Conservation (phyloP, 768 basidiomycete species). For the Auriscalpium vulgare region DNA sequence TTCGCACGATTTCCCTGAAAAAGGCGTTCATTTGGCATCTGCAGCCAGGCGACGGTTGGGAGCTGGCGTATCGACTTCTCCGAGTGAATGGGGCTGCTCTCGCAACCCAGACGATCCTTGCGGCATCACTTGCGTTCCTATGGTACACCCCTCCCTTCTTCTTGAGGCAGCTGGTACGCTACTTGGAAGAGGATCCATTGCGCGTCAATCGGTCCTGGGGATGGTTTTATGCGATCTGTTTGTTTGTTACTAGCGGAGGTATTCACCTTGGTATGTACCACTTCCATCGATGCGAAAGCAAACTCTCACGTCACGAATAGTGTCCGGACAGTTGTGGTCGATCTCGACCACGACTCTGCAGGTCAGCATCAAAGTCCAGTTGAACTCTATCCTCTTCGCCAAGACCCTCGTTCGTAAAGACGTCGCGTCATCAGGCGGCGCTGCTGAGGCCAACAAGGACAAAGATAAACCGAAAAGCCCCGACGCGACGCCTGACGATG, state of each 20-base stretch:
- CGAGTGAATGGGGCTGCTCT: slow-evolving; percentile 44
- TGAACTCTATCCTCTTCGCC: slow-evolving; percentile 78
- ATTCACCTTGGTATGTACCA: slow-evolving; percentile 33
- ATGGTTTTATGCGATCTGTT: slow-evolving; percentile 54
- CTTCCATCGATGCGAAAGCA: not conserved
- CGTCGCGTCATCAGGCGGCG: slow-evolving; percentile 53
- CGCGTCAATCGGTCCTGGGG: slow-evolving; percentile 60
- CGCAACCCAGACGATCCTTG: slow-evolving; percentile 37
- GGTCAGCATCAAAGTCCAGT: slow-evolving; percentile 61
- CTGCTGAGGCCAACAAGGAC: slow-evolving; percentile 14
- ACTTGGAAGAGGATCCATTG: slow-evolving; percentile 55
- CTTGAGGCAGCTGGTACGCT: slow-evolving; percentile 48
- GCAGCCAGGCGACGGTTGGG: slow-evolving; percentile 54
- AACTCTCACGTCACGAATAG: slow-evolving; percentile 23
- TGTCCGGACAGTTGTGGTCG: slow-evolving; percentile 65
- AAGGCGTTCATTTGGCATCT: slow-evolving; percentile 52
- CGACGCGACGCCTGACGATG: slow-evolving; percentile 11
- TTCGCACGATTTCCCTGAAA: slow-evolving; percentile 39
- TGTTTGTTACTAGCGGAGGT: slow-evolving; percentile 38
- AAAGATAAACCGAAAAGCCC: slow-evolving; percentile 17
- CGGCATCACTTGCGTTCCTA: slow-evolving; percentile 47
- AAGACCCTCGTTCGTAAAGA: slow-evolving; percentile 87
- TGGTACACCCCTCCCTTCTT: slow-evolving; percentile 62
- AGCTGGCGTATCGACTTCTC: slow-evolving; percentile 52
- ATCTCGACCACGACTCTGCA: slow-evolving; percentile 62